Conservation (phyloP, 2,329 filamentous ascomycete species). For the Dactylellina haptotyla region DNA sequence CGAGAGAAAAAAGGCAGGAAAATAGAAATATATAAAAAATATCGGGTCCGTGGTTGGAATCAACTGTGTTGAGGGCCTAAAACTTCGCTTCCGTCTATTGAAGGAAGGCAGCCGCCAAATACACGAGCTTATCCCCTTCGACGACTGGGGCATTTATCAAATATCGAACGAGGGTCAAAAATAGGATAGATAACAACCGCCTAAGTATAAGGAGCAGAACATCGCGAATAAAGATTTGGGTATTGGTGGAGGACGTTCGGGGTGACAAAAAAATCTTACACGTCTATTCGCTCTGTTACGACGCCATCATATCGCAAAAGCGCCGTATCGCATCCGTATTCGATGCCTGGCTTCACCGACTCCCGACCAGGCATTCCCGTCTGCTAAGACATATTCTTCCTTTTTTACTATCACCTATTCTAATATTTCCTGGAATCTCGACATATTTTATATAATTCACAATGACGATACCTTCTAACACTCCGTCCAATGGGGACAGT, state of each 20-base stretch:
- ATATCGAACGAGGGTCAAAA: slow-evolving; percentile 15
- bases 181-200: background rate
- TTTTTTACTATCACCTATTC: background rate
- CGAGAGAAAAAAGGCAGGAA: too few species aligned
- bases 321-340: slow-evolving; percentile 32
- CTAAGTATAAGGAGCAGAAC: background rate
- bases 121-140: slow-evolving; percentile 35
- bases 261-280: background rate
- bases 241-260: slow-evolving; percentile 34
- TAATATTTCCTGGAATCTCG: background rate
- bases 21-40: too few species aligned
- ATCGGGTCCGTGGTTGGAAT: too few species aligned
- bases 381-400: slow-evolving; percentile 33
- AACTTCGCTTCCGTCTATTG: slow-evolving; percentile 20
- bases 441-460: background rate
- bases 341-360: slow-evolving; percentile 43
- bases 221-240: background rate
- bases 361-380: slow-evolving; percentile 45
- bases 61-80: background rate
- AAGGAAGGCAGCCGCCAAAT: background rate
- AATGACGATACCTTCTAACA: slow-evolving; percentile 8
- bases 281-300: background rate
- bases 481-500: too few species aligned
- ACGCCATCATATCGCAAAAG: slow-evolving; percentile 8
- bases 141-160: slow-evolving; percentile 25